These are phyloP conservation scores for Epichloe gansuensis DNA, from an alignment of 2,329 filamentous ascomycete genomes.

Conservation along the genomic window DNA sequence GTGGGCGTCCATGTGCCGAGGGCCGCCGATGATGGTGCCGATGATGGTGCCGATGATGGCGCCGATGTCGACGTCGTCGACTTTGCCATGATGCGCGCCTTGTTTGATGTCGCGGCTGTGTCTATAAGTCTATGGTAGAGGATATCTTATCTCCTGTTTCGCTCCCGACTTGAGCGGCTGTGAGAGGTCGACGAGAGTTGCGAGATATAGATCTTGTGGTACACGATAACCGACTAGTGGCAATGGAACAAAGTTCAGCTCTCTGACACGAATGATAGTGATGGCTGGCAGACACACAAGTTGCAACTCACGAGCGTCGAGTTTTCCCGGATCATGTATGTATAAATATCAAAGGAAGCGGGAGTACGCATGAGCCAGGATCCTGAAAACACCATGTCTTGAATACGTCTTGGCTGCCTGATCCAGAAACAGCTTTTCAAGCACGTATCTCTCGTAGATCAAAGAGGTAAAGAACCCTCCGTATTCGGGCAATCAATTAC, in stretches of 20 bases:
- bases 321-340: background rate
- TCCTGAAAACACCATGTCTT: background rate
- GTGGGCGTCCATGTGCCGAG: background rate
- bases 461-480: background rate
- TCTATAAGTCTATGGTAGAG: no score
- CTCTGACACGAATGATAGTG: no score
- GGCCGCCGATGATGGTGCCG: background rate
- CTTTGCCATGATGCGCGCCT: background rate
- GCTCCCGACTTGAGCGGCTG: no score
- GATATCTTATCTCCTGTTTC: no score
- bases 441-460: background rate
- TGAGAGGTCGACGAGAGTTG: no score
- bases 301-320: no score
- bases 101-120: background rate
- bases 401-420: conserved; percentile 4
- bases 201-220: no score
- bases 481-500: background rate
- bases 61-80: background rate
- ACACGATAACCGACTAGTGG: no score
- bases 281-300: no score
- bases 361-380: no score
- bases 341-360: no score
- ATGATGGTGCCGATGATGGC: background rate
- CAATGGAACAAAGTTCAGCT: no score
- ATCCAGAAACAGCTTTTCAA: conserved; percentile 2